A percentile compares a stretch with the other conserved stretches of the same genome.
Evolutionary conservation across 495 filamentous ascomycete species (phyloP).

Genomic region (Aspergillus sclerotioniger): DNA sequence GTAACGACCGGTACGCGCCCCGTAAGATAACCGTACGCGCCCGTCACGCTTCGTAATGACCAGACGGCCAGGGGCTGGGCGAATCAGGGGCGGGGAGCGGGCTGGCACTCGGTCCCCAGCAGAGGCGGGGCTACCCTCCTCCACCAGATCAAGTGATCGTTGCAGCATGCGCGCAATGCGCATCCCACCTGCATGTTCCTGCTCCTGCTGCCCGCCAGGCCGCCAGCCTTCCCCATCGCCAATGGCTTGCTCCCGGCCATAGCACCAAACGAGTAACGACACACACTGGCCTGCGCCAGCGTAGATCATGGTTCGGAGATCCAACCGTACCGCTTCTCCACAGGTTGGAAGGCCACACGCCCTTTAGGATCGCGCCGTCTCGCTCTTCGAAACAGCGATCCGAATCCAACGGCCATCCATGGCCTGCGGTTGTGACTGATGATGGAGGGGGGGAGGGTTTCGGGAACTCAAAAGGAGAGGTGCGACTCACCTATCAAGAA

Average conservation of each 20-base stretch:
- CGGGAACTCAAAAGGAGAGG: constrained; percentile 24
- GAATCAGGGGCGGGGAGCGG: constrained; percentile 13
- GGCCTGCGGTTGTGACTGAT: neutral
- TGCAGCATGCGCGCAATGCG: constrained; percentile 58
- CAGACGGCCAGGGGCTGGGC: constrained; percentile 18
- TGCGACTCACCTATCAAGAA: constrained; percentile 82
- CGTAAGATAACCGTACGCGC: constrained; percentile 14
- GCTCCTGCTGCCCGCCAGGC: neutral
- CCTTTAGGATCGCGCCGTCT: constrained; percentile 10
- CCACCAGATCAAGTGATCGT: constrained; percentile 65
- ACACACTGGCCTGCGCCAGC: constrained; percentile 27
- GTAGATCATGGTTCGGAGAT: constrained; percentile 43
- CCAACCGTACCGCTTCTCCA: constrained; percentile 35
- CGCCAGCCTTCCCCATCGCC: constrained; percentile 13
- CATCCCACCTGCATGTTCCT: constrained; percentile 27
- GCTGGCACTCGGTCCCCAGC: constrained; percentile 7
- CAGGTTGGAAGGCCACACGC: constrained; percentile 26
- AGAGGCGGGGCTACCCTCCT: constrained; percentile 26
- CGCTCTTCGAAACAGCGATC: constrained; percentile 20
- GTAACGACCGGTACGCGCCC: constrained; percentile 31
- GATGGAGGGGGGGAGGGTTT: constrained; percentile 24
- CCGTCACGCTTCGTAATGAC: constrained; percentile 15
- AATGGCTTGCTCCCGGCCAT: constrained; percentile 21
- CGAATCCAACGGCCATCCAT: constrained; percentile 8
- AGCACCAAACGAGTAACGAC: constrained; percentile 21